Base-by-base conservation (phyloP, 768 basidiomycete species). In the Russula olivacea region DNA sequence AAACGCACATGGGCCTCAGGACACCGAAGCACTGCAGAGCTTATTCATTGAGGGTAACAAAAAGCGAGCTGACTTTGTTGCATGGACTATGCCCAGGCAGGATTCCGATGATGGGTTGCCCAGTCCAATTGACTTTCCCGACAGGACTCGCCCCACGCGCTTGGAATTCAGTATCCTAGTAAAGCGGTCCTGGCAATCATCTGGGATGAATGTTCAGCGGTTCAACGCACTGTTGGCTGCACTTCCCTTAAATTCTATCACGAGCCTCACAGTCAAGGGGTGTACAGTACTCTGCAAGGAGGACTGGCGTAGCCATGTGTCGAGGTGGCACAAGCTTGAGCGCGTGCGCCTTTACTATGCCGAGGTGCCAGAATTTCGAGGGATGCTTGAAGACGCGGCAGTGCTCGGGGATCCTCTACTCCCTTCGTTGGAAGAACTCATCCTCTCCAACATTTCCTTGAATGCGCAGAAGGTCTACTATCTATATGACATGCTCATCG, bases 201-300 rank as follows among this genome's bases (percentile, higher is more conserved):
- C 28, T 28, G 28, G 4, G 36, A 12, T 4, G 36, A 3, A 12
- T 36, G 14, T 36, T 12, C 11, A 4, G 36, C 36, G 4, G 11
- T 36, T 4, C 36, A 4, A 36, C 5, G 12, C 36, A 36, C 11
- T 36, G 36, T 36, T 36, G 4, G 11, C 11, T 36, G 36, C 36
- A 12, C 36, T 92, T 12, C 80, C 95, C 25, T 85, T 41, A 19
- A 19, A 43, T 19, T 43, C 41, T 8, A 43, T n/a, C 41, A n/a
- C 19, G 41, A 43, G 19, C 19, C 41, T 43, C 19, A n/a, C 41
- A 43, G 41, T 43, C 41, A 19, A 41, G 7, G 41, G 41, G 15
- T 2, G 19, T 43, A 19, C 41, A 3, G 8, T 8, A 6, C 41
- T 43, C 19, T n/a, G 7, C 41, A 19, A 9, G 7, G 17, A 43